These are phyloP conservation scores for Eutrema salsugineum DNA, from an alignment of 441 rosid species.

Conservation along the genomic window DNA sequence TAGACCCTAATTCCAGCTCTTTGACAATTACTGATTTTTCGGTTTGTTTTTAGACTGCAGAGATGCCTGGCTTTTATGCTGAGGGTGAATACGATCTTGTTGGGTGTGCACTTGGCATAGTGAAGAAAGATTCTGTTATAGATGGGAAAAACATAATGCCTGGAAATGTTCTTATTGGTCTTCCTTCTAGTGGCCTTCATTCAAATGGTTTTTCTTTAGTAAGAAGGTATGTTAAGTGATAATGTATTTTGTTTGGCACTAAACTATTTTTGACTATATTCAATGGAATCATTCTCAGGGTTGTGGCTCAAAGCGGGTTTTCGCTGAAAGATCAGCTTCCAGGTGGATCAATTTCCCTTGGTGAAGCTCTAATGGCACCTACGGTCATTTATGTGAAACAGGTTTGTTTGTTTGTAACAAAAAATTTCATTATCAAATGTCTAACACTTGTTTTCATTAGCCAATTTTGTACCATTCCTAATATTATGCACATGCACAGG, in stretches of 20 bases:
- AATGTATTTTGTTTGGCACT: neutral
- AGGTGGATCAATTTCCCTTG: constrained; percentile 47
- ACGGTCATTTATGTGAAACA: constrained; percentile 83
- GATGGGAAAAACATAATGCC: constrained; percentile 65
- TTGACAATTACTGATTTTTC: neutral
- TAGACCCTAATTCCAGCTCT: neutral
- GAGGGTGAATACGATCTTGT: constrained; percentile 73
- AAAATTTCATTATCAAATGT: neutral
- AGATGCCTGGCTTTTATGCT: constrained; percentile 83
- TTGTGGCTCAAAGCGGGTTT: constrained; percentile 55
- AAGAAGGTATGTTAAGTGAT: constrained; percentile 47
- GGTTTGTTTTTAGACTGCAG: constrained; percentile 58
- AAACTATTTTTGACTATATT: neutral
- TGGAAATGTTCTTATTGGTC: constrained; percentile 79
- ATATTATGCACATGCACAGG: constrained; percentile 34
- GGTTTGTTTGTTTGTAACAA: constrained; percentile 34
- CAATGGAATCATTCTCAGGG: constrained; percentile 36
- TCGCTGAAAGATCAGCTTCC: constrained; percentile 66
- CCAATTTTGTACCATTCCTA: neutral
- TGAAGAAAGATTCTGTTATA: constrained; percentile 71
- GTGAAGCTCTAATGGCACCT: constrained; percentile 89
- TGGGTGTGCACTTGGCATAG: constrained; percentile 81
- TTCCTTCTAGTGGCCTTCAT: constrained; percentile 89
- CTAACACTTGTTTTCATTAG: neutral
- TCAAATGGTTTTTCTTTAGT: constrained; percentile 93